A percentile compares a stretch with the other conserved stretches of the same genome.
Conservation (phyloP, 2,329 filamentous ascomycete species). For the Aspergillus hiratsukae region DNA sequence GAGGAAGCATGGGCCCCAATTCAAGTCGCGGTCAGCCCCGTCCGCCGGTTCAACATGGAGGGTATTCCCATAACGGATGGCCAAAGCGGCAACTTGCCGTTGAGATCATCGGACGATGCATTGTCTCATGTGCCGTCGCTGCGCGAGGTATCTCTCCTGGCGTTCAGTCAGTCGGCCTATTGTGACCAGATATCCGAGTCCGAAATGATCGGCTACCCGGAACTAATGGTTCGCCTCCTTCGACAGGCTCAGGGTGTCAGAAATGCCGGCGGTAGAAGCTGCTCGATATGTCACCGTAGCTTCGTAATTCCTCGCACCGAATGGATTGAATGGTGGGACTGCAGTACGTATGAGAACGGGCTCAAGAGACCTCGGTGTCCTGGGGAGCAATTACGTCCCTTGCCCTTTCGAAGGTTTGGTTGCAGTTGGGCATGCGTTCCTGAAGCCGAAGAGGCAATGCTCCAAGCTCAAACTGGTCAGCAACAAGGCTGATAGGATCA, state of each 20-base stretch:
- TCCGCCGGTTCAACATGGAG: constrained; percentile 32
- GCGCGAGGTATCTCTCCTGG: constrained; percentile 40
- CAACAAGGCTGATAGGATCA: background rate
- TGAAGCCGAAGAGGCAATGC: background rate
- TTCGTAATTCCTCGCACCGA: constrained; percentile 41
- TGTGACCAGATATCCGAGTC: constrained; percentile 34
- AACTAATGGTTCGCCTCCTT: constrained; percentile 32
- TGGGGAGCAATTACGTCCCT: constrained; percentile 30
- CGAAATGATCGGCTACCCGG: constrained; percentile 32
- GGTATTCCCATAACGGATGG: constrained; percentile 19
- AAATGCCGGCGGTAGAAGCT: constrained; percentile 34
- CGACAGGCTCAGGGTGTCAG: constrained; percentile 31
- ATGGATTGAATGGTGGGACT: constrained; percentile 46
- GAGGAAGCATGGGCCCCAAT: constrained; percentile 33
- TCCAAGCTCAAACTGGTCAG: background rate
- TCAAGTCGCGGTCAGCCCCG: constrained; percentile 33
- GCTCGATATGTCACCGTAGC: constrained; percentile 37
- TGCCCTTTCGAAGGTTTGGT: constrained; percentile 38
- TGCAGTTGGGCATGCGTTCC: constrained; percentile 41
- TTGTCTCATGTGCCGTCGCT: constrained; percentile 34
- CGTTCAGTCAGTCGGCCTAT: constrained; percentile 33
- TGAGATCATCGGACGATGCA: background rate
- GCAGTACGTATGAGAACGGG: constrained; percentile 36
- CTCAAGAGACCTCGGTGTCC: constrained; percentile 28
- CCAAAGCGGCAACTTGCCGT: constrained; percentile 2